Evolutionary conservation across 495 filamentous ascomycete genomes (phyloP), one percentile per base, ranked within the genome.

Genomic region (Glutinoglossum americanum): DNA sequence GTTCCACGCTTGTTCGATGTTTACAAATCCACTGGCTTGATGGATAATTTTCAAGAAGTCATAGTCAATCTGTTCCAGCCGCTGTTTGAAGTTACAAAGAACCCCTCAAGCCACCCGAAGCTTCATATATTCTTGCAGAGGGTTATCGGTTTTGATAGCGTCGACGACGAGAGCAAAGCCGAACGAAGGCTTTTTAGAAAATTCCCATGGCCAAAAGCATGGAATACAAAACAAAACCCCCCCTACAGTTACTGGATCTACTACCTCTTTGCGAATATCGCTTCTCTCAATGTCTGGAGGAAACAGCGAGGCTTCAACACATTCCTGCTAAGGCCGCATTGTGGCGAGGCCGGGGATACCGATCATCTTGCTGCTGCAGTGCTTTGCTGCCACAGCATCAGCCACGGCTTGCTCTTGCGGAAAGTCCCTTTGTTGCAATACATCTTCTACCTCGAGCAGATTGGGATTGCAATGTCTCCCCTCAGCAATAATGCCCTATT

Each of bases 241-340:
- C 92, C 93, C 1, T 98, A 98, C 70, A 96, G 82, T 66, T 97
- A 98, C 70, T 98, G 92, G 92, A 82, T 98, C 61, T 98, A 97
- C 71, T 89, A 94, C 65, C 79, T 98, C 56, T 98, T 88, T 64
- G 80, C 93, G 44, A 98, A 98, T 67, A 87, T 94, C 66, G 78
- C 84, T 0, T 94, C 92, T 15, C 76, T 98, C 62, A 98, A 98
- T 67, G 74, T 80, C 51, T 95, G 84, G 84, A 80, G 92, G 17
- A 90, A 90, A 63, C 80, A 82, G 60, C 80, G 89, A 25, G 87
- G 89, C 3, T 96, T 97, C 75, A 97, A 94, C 65, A 97, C 90
- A 0, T 96, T 98, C 66, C 72, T 94, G 30, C 74, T 98, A 27
- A 80, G 92, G 25, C 92, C 92, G 19, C 92, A 98, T 68, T 96